phyloP scores from a whole-genome alignment of 345 rosid genomes.

The Hevea brasiliensis region DNA sequence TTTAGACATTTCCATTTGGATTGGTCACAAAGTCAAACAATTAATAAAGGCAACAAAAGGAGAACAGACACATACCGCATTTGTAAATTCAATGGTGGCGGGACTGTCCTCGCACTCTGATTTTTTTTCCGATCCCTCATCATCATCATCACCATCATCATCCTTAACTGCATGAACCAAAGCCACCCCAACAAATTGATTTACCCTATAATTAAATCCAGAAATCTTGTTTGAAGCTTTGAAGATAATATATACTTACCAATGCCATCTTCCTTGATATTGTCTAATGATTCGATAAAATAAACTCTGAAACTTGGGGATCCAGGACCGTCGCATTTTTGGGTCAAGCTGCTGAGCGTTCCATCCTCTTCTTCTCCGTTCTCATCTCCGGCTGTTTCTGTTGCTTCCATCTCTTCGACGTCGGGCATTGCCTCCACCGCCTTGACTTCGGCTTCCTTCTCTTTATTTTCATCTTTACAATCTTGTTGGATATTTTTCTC shows the following conservation, averaged over 20 bases:
- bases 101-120: neutral
- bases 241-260: slow-evolving; percentile 11
- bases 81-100: slow-evolving; percentile 1
- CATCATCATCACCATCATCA: neutral
- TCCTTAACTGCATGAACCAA: neutral
- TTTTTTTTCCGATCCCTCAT: neutral
- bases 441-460: neutral
- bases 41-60: neutral
- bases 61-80: neutral
- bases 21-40: too few relatives aligned
- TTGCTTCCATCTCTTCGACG: neutral
- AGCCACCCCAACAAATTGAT: too few relatives aligned
- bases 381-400: slow-evolving; percentile 9
- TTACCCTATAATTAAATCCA: too few relatives aligned
- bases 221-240: too few relatives aligned
- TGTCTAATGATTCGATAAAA: slow-evolving; percentile 13
- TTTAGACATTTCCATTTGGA: too few relatives aligned
- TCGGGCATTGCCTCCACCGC: neutral
- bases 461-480: too few relatives aligned
- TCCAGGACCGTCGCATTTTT: slow-evolving; percentile 12
- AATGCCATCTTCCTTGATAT: slow-evolving; percentile 16
- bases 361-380: slow-evolving; percentile 8
- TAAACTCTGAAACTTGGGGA: slow-evolving; percentile 45
- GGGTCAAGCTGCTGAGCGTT: neutral
- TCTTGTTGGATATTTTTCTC: neutral